A percentile compares a stretch with the other conserved stretches of the same genome.
These are phyloP conservation scores for Aspergillus tanneri DNA, from an alignment of 2,329 filamentous ascomycete species.

Conservation along the genomic window DNA sequence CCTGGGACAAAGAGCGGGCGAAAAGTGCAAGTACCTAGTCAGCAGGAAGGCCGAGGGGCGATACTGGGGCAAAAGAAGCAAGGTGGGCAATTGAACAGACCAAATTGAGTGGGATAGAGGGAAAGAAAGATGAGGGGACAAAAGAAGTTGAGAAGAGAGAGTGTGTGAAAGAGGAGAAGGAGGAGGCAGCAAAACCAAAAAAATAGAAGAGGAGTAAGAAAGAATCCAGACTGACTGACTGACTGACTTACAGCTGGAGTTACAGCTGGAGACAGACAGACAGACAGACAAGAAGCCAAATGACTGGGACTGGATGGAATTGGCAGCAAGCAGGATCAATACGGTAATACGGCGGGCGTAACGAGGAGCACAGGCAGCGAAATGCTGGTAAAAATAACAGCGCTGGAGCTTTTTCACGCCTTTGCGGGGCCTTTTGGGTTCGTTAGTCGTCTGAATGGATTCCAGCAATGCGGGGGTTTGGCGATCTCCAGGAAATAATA, in stretches of 20 bases:
- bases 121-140: constrained; percentile 2
- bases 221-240: too few species aligned
- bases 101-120: constrained; percentile 10
- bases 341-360: too few species aligned
- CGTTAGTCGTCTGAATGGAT: constrained; percentile 15
- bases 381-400: too few species aligned
- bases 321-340: too few species aligned
- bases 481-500: constrained; percentile 18
- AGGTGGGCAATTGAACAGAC: constrained; percentile 5
- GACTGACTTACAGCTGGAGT: too few species aligned
- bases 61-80: neutral
- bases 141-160: constrained; percentile 9
- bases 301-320: constrained; percentile 16
- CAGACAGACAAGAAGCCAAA: too few species aligned
- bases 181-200: constrained; percentile 13
- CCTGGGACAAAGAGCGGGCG: neutral
- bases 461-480: constrained; percentile 22
- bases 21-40: neutral
- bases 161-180: constrained; percentile 11
- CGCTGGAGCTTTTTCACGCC: too few species aligned
- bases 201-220: constrained; percentile 11
- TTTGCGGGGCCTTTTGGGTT: constrained; percentile 15
- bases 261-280: too few species aligned
- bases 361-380: too few species aligned
- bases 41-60: neutral